Base-by-base conservation (phyloP, 805 yeast species). In the Saccharomycopsis fodiens region DNA sequence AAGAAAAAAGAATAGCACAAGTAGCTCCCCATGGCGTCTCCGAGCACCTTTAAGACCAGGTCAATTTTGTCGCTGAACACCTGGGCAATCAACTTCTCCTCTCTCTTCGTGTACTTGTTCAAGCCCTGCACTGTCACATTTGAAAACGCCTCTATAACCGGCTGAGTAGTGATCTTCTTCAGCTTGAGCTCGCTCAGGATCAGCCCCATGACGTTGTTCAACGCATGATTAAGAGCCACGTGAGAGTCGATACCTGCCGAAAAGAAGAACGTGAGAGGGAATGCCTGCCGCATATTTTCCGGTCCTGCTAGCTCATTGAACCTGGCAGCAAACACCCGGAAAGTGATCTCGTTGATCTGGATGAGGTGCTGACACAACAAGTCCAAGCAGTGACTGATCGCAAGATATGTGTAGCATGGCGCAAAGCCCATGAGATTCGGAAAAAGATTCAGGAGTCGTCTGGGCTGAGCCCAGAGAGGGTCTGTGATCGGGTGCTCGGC, bases 31-130 rank as follows among this genome's bases (percentile, higher is more conserved):
- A 25, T 6, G 10, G 10, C 6, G 10, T 25, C 29, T 6, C 29
- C 29, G 10, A 25, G 10, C 29, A 25, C 29, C 6, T 25, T 10
- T 6, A 25, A 10, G 29, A 25, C 6, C 29, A 7, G 29, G 6
- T 6, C 10, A 10, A 25, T 25, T 10, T 25, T 25, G 29, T 25
- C 29, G 29, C 6, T 10, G 10, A 25, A 25, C 29, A 10, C 10
- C 10, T 25, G 29, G 6, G 10, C 29, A 7, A 42, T 42, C 3
- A 42, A 13, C 21, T 42, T 42, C 19, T 42, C 45, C 19, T 42
- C 45, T 35, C 45, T 27, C 19, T 35, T 34, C 6, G 45, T 42
- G 20, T 15, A 42, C 27, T 42, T 42, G 40, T 35, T 32, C 35
- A 42, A 16, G 4, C 32, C 36, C 10, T 25, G 6, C 29, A 25